phyloP scores from a whole-genome alignment of 345 rosid species.

The Citrus cavaleriei region DNA sequence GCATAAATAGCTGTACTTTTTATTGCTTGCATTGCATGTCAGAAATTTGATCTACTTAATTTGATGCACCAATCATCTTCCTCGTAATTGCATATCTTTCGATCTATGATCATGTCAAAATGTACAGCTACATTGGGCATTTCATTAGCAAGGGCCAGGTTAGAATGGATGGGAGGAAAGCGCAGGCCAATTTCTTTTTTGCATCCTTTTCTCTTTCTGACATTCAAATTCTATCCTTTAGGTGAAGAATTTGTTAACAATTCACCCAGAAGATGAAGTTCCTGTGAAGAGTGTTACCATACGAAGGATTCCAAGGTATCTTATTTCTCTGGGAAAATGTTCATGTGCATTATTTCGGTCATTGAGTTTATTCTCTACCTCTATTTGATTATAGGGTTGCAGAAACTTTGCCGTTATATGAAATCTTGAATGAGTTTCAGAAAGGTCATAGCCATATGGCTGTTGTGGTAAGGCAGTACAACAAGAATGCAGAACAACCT shows the following conservation, averaged over 20 bases:
- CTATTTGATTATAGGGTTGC: constrained; percentile 47
- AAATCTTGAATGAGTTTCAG: constrained; percentile 96
- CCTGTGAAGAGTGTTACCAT: constrained; percentile 86
- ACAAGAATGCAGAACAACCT: constrained; percentile 26
- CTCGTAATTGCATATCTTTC: not conserved
- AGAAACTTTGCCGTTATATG: constrained; percentile 84
- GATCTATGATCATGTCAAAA: not conserved
- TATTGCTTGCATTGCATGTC: too few relatives aligned
- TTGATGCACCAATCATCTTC: not conserved
- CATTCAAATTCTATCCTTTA: constrained; percentile 17
- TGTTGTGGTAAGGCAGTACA: constrained; percentile 63
- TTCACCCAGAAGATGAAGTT: constrained; percentile 74
- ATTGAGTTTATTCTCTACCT: not conserved
- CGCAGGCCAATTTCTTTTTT: not conserved
- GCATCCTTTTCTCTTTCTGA: not conserved
- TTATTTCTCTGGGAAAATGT: constrained; percentile 8
- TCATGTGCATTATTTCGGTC: not conserved
- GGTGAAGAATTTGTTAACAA: constrained; percentile 84
- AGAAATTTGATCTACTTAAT: too few relatives aligned
- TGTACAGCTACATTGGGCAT: too few relatives aligned
- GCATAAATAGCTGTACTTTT: too few relatives aligned
- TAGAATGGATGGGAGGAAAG: too few relatives aligned
- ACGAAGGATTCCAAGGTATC: constrained; percentile 85
- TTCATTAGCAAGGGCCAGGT: too few relatives aligned
- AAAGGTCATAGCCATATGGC: constrained; percentile 99